A percentile compares a stretch with the other conserved stretches of the same genome.
phyloP scores from a whole-genome alignment of 2,329 filamentous ascomycete genomes.

The Rutstroemia sp. region DNA sequence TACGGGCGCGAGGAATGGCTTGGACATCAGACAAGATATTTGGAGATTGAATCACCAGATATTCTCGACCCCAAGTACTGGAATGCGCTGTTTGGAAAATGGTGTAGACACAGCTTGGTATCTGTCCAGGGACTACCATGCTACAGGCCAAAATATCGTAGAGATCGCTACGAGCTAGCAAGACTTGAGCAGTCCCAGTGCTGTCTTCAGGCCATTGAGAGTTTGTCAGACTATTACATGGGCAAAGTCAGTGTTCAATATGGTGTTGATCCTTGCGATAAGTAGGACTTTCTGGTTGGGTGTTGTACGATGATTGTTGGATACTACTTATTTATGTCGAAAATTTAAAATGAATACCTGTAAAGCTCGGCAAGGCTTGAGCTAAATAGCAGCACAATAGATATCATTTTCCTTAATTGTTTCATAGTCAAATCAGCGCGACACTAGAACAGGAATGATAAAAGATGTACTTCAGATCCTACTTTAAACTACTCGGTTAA shows the following conservation, averaged over 20 bases:
- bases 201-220: not conserved
- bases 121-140: not conserved
- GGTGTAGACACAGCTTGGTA: not conserved
- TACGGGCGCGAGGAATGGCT: constrained; percentile 3
- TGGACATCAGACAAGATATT: not conserved
- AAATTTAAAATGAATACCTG: too few relatives aligned
- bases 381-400: too few relatives aligned
- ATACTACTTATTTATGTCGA: too few relatives aligned
- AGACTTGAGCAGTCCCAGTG: not conserved
- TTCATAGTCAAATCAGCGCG: too few relatives aligned
- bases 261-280: not conserved
- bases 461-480: too few relatives aligned
- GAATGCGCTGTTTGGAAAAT: not conserved
- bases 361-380: too few relatives aligned
- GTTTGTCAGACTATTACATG: not conserved
- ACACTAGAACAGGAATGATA: too few relatives aligned
- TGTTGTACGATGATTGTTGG: too few relatives aligned
- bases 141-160: too few relatives aligned
- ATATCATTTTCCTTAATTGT: too few relatives aligned
- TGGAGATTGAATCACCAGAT: not conserved
- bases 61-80: not conserved
- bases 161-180: not conserved
- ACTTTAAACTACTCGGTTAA: too few relatives aligned
- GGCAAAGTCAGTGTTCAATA: not conserved
- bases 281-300: not conserved